phyloP scores from a whole-genome alignment of 2,329 filamentous ascomycete species.

The Colletotrichum agaves region DNA sequence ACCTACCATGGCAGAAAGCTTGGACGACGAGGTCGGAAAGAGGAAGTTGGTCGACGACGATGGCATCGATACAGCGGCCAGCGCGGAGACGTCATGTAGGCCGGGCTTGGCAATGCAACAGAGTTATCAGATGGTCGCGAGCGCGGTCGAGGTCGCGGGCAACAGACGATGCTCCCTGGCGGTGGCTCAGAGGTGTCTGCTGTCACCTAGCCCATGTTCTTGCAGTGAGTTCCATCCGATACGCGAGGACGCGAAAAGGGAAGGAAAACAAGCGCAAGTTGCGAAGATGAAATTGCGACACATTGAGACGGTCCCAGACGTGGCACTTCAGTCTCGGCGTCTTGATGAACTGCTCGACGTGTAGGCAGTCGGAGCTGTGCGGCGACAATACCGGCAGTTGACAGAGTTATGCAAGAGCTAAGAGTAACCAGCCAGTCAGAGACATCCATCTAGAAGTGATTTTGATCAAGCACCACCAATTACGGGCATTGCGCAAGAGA shows the following conservation, averaged over 20 bases:
- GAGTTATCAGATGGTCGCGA: conserved; percentile 22
- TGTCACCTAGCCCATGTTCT: not conserved
- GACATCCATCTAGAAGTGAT: not conserved
- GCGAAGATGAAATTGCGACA: not conserved
- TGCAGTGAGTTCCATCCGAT: not conserved
- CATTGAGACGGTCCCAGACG: not conserved
- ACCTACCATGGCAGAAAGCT: not conserved
- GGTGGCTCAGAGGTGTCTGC: not conserved
- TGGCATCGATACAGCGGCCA: not conserved
- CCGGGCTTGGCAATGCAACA: conserved; percentile 36
- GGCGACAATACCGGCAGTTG: not conserved
- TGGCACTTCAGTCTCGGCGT: not conserved
- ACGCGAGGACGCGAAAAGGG: not conserved
- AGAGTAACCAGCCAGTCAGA: not conserved
- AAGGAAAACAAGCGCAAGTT: not conserved
- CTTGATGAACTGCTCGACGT: not conserved
- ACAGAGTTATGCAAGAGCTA: not conserved
- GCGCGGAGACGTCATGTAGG: not conserved
- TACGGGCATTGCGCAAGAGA: not conserved
- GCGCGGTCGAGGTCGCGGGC: not conserved
- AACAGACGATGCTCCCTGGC: not conserved
- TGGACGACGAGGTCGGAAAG: conserved; percentile 9
- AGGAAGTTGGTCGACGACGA: conserved; percentile 31
- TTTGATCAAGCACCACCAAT: not conserved
- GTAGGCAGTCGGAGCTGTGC: not conserved